Evolutionary conservation across 1,284 basidiomycete species (phyloP).

Genomic region (Cutaneotrichosporon sp.): DNA sequence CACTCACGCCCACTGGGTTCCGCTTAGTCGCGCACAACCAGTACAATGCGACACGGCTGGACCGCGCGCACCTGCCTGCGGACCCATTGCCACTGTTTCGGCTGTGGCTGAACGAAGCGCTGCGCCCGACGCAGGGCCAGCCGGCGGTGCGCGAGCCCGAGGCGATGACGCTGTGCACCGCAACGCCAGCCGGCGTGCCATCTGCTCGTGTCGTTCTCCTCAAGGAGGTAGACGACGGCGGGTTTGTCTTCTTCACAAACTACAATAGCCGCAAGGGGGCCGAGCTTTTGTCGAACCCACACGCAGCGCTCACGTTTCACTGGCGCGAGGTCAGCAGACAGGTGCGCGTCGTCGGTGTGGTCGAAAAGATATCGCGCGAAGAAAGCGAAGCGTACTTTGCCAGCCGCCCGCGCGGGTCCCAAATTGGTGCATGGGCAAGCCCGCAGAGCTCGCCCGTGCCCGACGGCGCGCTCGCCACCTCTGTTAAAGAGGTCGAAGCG

Average conservation of each 20-base stretch:
- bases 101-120: slow-evolving; percentile 69
- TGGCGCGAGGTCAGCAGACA: slow-evolving; percentile 80
- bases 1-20: slow-evolving; percentile 23
- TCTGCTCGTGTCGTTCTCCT: slow-evolving; percentile 85
- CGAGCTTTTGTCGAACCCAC: slow-evolving; percentile 70
- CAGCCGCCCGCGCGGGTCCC: slow-evolving; percentile 73
- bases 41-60: slow-evolving; percentile 61
- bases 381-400: slow-evolving; percentile 82
- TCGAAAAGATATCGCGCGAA: slow-evolving; percentile 64
- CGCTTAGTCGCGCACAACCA: slow-evolving; percentile 65
- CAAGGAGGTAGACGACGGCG: slow-evolving; percentile 75
- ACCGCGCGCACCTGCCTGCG: slow-evolving; percentile 58
- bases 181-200: slow-evolving; percentile 64
- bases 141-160: slow-evolving; percentile 72
- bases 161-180: slow-evolving; percentile 77
- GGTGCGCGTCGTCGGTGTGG: slow-evolving; percentile 77
- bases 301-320: slow-evolving; percentile 80
- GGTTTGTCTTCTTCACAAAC: slow-evolving; percentile 96
- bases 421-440: slow-evolving; percentile 80
- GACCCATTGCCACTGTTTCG: slow-evolving; percentile 78
- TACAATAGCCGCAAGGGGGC: slow-evolving; percentile 87
- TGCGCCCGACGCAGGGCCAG: slow-evolving; percentile 19
- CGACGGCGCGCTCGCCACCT: slow-evolving; percentile 62
- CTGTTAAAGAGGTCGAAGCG: slow-evolving; percentile 59
- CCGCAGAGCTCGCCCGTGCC: slow-evolving; percentile 68